Evolutionary conservation across 2,329 filamentous ascomycete genomes (phyloP).

Genomic region (Claviceps maximensis): DNA sequence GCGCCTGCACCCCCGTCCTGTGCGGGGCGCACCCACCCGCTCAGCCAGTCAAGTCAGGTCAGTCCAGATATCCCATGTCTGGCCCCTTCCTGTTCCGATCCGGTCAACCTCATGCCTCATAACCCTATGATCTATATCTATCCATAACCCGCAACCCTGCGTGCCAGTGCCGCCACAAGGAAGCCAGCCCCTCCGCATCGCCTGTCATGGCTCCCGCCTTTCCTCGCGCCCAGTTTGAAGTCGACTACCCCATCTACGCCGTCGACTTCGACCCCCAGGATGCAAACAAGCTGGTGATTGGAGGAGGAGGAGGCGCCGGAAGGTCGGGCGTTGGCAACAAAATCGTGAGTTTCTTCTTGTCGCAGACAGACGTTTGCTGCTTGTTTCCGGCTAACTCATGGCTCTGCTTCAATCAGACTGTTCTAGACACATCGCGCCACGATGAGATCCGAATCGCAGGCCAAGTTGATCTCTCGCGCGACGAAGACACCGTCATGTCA

Average conservation of each 20-base stretch:
- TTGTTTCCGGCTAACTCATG: not conserved
- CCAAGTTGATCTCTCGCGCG: conserved; percentile 64
- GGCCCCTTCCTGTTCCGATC: too few relatives aligned
- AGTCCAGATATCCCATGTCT: too few relatives aligned
- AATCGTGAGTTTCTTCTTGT: conserved; percentile 45
- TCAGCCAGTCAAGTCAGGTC: too few relatives aligned
- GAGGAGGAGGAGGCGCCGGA: conserved; percentile 75
- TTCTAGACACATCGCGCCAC: conserved; percentile 57
- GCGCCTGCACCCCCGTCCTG: too few relatives aligned
- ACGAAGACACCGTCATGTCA: conserved; percentile 83
- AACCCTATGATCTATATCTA: not conserved
- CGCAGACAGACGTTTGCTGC: not conserved
- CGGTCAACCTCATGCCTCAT: not conserved
- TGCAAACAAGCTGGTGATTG: conserved; percentile 62
- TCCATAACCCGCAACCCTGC: not conserved
- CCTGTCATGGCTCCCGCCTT: conserved; percentile 26
- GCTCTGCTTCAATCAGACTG: conserved; percentile 33
- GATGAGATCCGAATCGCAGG: conserved; percentile 50
- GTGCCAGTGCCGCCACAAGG: not conserved
- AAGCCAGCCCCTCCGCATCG: not conserved
- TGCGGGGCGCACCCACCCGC: too few relatives aligned
- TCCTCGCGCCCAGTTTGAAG: conserved; percentile 45
- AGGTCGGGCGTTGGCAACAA: conserved; percentile 76
- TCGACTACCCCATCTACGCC: conserved; percentile 75
- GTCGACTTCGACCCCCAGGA: conserved; percentile 80